Conservation (phyloP, 305 asterid genomes). For the Fraxinus ornus region DNA sequence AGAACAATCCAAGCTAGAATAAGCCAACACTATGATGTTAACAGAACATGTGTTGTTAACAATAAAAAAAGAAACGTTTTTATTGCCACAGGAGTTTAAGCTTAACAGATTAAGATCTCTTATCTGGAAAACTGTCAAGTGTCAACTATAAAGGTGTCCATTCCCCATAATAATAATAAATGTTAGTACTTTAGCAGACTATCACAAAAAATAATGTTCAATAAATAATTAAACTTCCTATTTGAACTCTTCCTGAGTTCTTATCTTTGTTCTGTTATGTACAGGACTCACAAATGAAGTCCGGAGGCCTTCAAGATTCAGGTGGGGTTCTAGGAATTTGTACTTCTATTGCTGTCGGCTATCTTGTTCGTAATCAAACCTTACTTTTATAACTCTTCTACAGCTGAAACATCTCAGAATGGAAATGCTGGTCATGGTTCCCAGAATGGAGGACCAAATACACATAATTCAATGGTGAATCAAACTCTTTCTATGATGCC, state of each 20-base stretch:
- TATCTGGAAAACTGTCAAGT: not conserved
- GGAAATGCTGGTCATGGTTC: slow-evolving; percentile 58
- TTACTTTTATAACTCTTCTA: slow-evolving; percentile 21
- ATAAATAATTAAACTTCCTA: not conserved
- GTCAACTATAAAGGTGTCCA: not conserved
- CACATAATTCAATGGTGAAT: slow-evolving; percentile 51
- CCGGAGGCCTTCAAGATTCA: slow-evolving; percentile 61
- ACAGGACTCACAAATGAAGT: slow-evolving; percentile 65
- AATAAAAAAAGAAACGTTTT: not conserved
- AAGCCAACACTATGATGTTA: slow-evolving; percentile 2
- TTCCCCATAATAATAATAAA: not conserved
- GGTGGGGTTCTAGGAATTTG: slow-evolving; percentile 39
- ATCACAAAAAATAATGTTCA: not conserved
- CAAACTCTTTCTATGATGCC: slow-evolving; percentile 55
- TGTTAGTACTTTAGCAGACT: not conserved
- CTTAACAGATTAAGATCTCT: slow-evolving; percentile 6
- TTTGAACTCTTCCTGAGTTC: not conserved
- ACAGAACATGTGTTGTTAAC: not conserved
- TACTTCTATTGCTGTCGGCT: slow-evolving; percentile 20
- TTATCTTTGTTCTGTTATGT: slow-evolving; percentile 14
- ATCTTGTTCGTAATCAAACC: slow-evolving; percentile 21
- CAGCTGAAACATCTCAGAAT: slow-evolving; percentile 74
- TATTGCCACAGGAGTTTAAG: slow-evolving; percentile 12
- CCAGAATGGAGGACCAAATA: slow-evolving; percentile 66
- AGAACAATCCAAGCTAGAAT: slow-evolving; percentile 14